Evolutionary conservation across 1,284 basidiomycete species (phyloP).

Genomic region (Tausonia pullulans): DNA sequence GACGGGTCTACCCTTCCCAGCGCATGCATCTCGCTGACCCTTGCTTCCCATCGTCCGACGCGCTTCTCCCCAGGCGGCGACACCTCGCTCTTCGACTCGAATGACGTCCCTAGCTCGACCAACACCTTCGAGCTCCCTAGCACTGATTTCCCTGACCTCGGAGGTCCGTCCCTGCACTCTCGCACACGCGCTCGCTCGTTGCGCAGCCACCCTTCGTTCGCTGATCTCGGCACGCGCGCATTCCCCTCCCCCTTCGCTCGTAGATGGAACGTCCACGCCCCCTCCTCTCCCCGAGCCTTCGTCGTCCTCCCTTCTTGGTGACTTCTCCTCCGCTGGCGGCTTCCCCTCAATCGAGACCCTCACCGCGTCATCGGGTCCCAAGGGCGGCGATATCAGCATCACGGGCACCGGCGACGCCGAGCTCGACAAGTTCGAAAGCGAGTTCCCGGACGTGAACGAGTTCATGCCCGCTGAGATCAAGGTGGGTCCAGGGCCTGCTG

Average conservation of each 20-base stretch:
- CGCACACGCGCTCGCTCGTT: background rate
- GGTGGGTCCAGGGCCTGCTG: slow-evolving; percentile 6
- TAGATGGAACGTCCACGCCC: slow-evolving; percentile 12
- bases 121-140: slow-evolving; percentile 8
- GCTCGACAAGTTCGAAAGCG: slow-evolving; percentile 77
- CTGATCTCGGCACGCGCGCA: background rate
- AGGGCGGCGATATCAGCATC: slow-evolving; percentile 46
- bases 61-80: slow-evolving; percentile 6
- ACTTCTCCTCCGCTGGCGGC: slow-evolving; percentile 32
- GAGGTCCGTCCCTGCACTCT: slow-evolving; percentile 2
- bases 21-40: background rate
- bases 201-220: background rate
- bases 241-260: slow-evolving; percentile 2
- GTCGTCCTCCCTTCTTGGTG: slow-evolving; percentile 12
- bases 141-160: slow-evolving; percentile 15
- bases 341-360: slow-evolving; percentile 68
- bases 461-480: slow-evolving; percentile 19
- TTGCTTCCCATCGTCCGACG: background rate
- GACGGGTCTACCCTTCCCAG: no score
- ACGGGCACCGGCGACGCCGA: slow-evolving; percentile 59
- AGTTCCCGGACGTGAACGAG: slow-evolving; percentile 74
- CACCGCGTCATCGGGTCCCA: slow-evolving; percentile 27
- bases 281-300: slow-evolving; percentile 14
- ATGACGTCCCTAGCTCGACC: background rate
- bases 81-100: slow-evolving; percentile 8